These are phyloP conservation scores for Globisporangium ultimum DNA, from an alignment of 352 stramenopile species.

Conservation along the genomic window DNA sequence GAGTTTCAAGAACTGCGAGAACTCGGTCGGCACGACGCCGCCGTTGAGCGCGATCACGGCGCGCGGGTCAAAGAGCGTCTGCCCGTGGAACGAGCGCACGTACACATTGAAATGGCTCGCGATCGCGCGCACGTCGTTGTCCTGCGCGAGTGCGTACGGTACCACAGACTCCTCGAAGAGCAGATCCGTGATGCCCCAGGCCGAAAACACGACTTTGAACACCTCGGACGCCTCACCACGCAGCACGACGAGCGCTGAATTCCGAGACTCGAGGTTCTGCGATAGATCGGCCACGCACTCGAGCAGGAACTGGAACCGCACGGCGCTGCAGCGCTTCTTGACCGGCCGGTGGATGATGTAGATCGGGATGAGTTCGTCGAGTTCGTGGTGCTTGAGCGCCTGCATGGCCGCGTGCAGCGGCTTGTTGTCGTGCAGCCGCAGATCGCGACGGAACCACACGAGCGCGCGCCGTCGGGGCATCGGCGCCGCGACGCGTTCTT, in stretches of 20 bases:
- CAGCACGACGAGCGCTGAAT: slow-evolving; percentile 50
- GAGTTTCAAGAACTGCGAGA: slow-evolving; percentile 53
- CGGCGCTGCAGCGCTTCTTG: slow-evolving; percentile 59
- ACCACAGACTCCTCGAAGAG: slow-evolving; percentile 66
- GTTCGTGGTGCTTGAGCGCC: slow-evolving; percentile 9
- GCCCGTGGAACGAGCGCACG: slow-evolving; percentile 31
- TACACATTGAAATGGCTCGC: slow-evolving; percentile 28
- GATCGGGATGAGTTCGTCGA: slow-evolving; percentile 54
- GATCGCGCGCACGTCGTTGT: slow-evolving; percentile 39
- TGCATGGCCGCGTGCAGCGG: slow-evolving; percentile 77
- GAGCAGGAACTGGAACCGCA: slow-evolving; percentile 90
- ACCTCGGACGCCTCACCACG: slow-evolving; percentile 59
- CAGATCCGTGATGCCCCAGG: slow-evolving; percentile 66
- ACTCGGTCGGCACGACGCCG: slow-evolving; percentile 38
- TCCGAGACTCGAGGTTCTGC: slow-evolving; percentile 21
- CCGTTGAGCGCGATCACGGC: slow-evolving; percentile 48
- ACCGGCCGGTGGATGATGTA: slow-evolving; percentile 86
- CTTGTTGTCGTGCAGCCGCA: slow-evolving; percentile 96
- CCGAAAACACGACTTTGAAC: slow-evolving; percentile 37
- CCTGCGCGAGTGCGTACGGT: slow-evolving; percentile 38
- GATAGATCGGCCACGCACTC: slow-evolving; percentile 86
- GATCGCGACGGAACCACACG: slow-evolving; percentile 93
- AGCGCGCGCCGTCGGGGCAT: slow-evolving; percentile 31
- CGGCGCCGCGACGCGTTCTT: neutral
- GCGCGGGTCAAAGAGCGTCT: slow-evolving; percentile 60